phyloP scores from a whole-genome alignment of 306 rosid species.

The Biancaea sappan region DNA sequence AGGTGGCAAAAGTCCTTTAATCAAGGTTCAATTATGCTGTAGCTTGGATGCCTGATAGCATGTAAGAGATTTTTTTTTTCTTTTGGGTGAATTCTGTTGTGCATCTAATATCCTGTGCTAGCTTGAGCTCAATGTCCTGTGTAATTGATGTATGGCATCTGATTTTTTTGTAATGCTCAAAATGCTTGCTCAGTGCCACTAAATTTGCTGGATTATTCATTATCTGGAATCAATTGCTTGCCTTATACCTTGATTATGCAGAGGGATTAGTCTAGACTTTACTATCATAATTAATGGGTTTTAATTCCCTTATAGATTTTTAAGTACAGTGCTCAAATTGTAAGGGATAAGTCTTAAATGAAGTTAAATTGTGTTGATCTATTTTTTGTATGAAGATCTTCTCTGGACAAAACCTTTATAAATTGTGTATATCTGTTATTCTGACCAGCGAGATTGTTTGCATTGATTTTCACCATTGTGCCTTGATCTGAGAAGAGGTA shows the following conservation, averaged over 20 bases:
- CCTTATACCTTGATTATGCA: background rate
- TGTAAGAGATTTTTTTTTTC: conserved; percentile 39
- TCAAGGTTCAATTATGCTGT: conserved; percentile 10
- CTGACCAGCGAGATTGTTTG: background rate
- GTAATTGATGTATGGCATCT: conserved; percentile 30
- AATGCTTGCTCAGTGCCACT: conserved; percentile 20
- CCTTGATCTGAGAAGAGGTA: background rate
- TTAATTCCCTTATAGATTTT: background rate
- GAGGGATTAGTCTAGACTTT: conserved; percentile 4
- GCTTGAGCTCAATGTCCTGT: conserved; percentile 29
- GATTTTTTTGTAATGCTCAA: no score
- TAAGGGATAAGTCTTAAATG: background rate
- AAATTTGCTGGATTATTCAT: conserved; percentile 12
- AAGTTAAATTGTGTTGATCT: background rate
- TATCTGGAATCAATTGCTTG: conserved; percentile 13
- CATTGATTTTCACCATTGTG: background rate
- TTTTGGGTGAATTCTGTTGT: conserved; percentile 20
- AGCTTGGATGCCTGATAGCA: conserved; percentile 36
- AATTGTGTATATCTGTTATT: background rate
- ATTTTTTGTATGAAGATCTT: background rate
- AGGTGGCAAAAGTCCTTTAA: conserved; percentile 35
- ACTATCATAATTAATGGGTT: background rate
- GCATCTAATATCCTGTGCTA: conserved; percentile 28
- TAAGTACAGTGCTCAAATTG: background rate
- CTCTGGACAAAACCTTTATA: background rate